Evolutionary conservation across 2,329 filamentous ascomycete species (phyloP).

Genomic region (Fusarium mundagurra): DNA sequence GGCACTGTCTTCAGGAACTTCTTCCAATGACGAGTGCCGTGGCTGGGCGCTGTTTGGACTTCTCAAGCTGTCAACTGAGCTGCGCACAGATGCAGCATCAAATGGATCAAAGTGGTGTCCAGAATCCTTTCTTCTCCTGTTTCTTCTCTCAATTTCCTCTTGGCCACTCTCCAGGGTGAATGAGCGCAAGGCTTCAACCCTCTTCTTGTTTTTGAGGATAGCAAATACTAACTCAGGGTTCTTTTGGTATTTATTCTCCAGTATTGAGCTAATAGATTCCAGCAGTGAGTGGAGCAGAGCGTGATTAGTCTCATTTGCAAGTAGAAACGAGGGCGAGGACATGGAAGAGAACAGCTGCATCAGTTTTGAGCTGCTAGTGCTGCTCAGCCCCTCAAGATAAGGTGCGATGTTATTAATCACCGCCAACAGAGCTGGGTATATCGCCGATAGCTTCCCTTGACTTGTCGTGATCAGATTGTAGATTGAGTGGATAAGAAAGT

Average conservation of each 20-base stretch:
- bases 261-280: constrained; percentile 87
- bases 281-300: constrained; percentile 81
- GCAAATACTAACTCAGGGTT: constrained; percentile 85
- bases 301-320: constrained; percentile 94
- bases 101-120: constrained; percentile 59
- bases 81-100: constrained; percentile 62
- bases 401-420: constrained; percentile 94
- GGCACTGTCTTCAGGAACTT: constrained; percentile 71
- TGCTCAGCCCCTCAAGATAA: constrained; percentile 80
- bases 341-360: constrained; percentile 91
- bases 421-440: constrained; percentile 90
- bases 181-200: constrained; percentile 83
- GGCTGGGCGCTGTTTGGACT: constrained; percentile 60
- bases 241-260: constrained; percentile 86
- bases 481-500: constrained; percentile 95
- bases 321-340: constrained; percentile 90
- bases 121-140: constrained; percentile 74
- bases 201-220: constrained; percentile 80
- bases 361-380: constrained; percentile 80
- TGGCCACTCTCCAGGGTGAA: constrained; percentile 94
- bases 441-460: constrained; percentile 87
- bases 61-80: constrained; percentile 73
- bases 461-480: constrained; percentile 91
- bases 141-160: constrained; percentile 86
- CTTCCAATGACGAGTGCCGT: constrained; percentile 44